A percentile compares a stretch with the other conserved stretches of the same genome.
Conservation (phyloP, 1,139 yeast genomes). For the Taphrina pruni region DNA sequence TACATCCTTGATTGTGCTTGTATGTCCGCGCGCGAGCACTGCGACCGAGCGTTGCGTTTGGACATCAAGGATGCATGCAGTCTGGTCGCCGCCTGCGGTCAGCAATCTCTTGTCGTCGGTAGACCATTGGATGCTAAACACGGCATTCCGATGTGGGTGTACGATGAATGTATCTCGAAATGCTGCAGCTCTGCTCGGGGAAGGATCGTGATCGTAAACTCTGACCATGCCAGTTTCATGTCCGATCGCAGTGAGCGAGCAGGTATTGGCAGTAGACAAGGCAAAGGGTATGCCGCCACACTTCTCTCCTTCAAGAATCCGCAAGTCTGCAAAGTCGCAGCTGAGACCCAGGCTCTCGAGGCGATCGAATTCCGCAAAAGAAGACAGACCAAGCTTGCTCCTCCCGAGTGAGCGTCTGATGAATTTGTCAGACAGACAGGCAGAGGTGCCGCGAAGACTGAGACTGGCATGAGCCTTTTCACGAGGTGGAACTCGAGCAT, state of each 20-base stretch:
- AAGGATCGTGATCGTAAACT: constrained; percentile 28
- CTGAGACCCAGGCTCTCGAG: constrained; percentile 5
- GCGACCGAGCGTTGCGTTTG: constrained; percentile 26
- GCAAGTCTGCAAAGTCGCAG: neutral
- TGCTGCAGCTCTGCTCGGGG: neutral
- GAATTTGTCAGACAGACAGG: neutral
- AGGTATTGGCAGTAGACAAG: constrained; percentile 34
- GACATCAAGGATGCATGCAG: constrained; percentile 31
- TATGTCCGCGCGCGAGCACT: constrained; percentile 22
- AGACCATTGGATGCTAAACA: constrained; percentile 40
- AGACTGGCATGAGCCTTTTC: constrained; percentile 2
- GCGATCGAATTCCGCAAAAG: neutral
- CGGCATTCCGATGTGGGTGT: constrained; percentile 38
- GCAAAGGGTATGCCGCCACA: constrained; percentile 36
- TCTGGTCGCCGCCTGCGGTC: constrained; percentile 41
- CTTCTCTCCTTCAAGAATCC: neutral
- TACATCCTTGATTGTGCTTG: constrained; percentile 35
- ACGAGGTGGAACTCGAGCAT: constrained; percentile 6
- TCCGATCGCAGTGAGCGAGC: constrained; percentile 38
- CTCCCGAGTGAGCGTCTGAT: constrained; percentile 6
- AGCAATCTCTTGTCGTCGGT: constrained; percentile 38
- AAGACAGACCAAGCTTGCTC: neutral
- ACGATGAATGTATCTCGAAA: constrained; percentile 19
- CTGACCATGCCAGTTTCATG: constrained; percentile 39
- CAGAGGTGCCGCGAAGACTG: neutral